Conservation (phyloP, 2,329 filamentous ascomycete genomes). For the Pleomassaria siparia region DNA sequence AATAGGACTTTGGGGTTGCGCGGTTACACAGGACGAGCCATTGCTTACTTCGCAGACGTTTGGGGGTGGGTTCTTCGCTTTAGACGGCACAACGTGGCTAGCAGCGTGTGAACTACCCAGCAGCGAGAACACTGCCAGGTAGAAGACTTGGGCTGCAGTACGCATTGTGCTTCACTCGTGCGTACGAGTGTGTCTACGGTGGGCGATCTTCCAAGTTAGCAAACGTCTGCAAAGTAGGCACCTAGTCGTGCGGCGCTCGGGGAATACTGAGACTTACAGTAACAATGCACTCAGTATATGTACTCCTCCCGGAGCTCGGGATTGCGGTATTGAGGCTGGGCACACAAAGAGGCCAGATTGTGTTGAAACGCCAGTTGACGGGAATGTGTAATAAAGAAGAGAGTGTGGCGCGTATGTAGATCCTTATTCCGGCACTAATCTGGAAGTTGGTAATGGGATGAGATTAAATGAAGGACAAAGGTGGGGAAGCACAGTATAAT, state of each 20-base stretch:
- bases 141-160: conserved; percentile 58
- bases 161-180: conserved; percentile 47
- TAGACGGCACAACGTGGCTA: conserved; percentile 38
- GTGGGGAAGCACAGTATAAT: background rate
- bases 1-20: conserved; percentile 26
- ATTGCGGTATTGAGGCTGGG: conserved; percentile 28
- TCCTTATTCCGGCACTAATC: conserved; percentile 22
- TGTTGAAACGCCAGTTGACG: conserved; percentile 27
- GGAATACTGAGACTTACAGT: conserved; percentile 22
- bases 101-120: conserved; percentile 52
- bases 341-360: conserved; percentile 42
- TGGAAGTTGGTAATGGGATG: conserved; percentile 2
- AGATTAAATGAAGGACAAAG: conserved; percentile 4
- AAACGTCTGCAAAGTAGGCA: conserved; percentile 32
- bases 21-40: conserved; percentile 19
- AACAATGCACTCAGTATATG: conserved; percentile 18
- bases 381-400: conserved; percentile 19
- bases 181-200: conserved; percentile 10
- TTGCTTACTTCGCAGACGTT: conserved; percentile 60
- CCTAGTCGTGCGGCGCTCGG: conserved; percentile 11
- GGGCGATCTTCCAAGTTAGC: conserved; percentile 33
- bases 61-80: conserved; percentile 42
- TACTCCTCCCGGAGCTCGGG: conserved; percentile 19
- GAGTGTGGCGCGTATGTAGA: conserved; percentile 24
- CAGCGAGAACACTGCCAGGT: conserved; percentile 63